Evolutionary conservation across 805 yeast genomes (phyloP), one percentile per base, ranked within the genome.

Genomic region (Naumovozyma baii): DNA sequence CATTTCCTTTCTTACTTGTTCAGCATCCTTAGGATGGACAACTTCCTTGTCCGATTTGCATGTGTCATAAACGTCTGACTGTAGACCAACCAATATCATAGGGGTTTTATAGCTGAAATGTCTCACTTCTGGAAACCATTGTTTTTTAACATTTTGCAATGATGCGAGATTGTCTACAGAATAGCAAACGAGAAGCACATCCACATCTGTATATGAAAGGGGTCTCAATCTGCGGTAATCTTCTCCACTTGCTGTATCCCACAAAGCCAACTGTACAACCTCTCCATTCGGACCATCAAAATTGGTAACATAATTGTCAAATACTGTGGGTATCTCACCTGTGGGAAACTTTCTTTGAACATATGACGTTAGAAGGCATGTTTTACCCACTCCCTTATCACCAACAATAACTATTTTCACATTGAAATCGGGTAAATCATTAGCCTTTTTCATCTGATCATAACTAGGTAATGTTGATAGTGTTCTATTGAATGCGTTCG

Each of bases 241-340:
- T 60, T 84, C 94, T 61, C 83, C 92, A 3, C 94, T 92, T 0
- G 94, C 94, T 1, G 94, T 83, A 56, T 85, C 95, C 94, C 94
- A 84, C 22, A 84, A 60, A 0, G 85, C 83, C 48, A 85, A 61
- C 52, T 80, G 87, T 16, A 81, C 68, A n/a, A 60, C 48, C 50
- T 75, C 72, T 19, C 66, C 64, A 4, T 73, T 72, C 0, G 72
- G 64, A 1, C 70, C 66, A 29, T 54, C 59, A 2, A 80, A 74
- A 31, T 69, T 70, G 7, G 82, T 73, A 10, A 77, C 76, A 55
- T 82, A 82, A 59, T 82, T 83, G 48, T 83, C 94, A 62, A 85
- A 83, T 20, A 85, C 79, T 0, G 92, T 83, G 1, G 95, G 95
- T 5, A 83, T 82, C 54, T 86, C 82, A 7, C 70, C 68, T 33